Conservation (phyloP, 768 basidiomycete genomes). For the Suillus hirtellus region DNA sequence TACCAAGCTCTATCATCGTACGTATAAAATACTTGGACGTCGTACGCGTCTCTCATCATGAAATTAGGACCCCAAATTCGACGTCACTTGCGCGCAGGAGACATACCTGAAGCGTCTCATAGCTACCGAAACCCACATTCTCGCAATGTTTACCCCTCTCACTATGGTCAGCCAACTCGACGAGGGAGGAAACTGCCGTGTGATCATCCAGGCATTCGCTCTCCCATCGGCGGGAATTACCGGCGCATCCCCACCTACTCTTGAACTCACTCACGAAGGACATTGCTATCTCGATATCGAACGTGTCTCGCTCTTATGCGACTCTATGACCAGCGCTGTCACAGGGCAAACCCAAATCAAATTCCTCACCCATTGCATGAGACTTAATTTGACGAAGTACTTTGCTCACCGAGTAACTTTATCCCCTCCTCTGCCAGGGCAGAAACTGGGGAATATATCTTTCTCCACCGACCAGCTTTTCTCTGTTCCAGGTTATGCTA, state of each 20-base stretch:
- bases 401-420: conserved; percentile 4
- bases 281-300: conserved; percentile 8
- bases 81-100: not conserved
- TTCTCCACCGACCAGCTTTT: conserved; percentile 2
- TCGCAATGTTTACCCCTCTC: conserved; percentile 6
- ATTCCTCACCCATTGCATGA: conserved; percentile 6
- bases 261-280: conserved; percentile 6
- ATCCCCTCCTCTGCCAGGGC: not conserved
- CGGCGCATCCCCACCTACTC: not conserved
- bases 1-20: not conserved
- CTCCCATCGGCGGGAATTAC: not conserved
- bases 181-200: not conserved
- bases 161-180: not conserved
- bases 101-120: conserved; percentile 9
- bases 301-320: not conserved
- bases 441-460: not conserved
- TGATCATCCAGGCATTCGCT: conserved; percentile 2
- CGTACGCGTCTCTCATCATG: not conserved
- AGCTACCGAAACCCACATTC: conserved; percentile 5
- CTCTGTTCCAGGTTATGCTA: conserved; percentile 5
- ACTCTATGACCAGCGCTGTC: not conserved
- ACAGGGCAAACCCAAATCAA: conserved; percentile 2
- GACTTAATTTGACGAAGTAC: conserved; percentile 5
- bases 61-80: conserved; percentile 1
- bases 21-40: not conserved